phyloP scores from a whole-genome alignment of 2,329 filamentous ascomycete species.

The Penicillium sp. region DNA sequence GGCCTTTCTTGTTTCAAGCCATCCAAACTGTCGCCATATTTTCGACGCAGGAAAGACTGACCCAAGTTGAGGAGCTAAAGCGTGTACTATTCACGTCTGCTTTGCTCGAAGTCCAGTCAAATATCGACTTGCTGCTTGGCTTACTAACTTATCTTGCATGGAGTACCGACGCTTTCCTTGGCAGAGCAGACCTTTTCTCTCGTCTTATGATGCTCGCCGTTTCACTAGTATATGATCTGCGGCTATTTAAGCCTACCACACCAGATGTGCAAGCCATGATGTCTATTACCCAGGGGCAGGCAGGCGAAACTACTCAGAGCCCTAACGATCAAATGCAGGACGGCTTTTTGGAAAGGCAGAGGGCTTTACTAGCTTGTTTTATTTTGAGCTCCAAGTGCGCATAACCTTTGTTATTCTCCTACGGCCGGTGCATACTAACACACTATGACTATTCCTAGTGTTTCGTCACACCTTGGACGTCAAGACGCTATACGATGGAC shows the following conservation, averaged over 20 bases:
- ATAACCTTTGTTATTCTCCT: background rate
- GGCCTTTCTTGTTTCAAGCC: constrained; percentile 32
- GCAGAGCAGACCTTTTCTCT: constrained; percentile 24
- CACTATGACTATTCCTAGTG: constrained; percentile 13
- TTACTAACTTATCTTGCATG: constrained; percentile 34
- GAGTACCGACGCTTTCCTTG: constrained; percentile 32
- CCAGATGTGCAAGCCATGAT: constrained; percentile 27
- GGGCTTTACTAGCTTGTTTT: constrained; percentile 27
- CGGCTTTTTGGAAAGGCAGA: constrained; percentile 21
- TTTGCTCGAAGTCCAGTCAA: constrained; percentile 24
- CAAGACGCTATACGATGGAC: constrained; percentile 33
- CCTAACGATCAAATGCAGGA: constrained; percentile 9
- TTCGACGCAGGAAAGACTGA: constrained; percentile 23
- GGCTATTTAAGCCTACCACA: constrained; percentile 26
- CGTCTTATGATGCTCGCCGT: constrained; percentile 34
- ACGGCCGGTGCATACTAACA: constrained; percentile 2
- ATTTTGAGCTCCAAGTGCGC: constrained; percentile 26
- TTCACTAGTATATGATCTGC: constrained; percentile 33
- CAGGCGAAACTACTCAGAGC: constrained; percentile 12
- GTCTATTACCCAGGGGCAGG: constrained; percentile 23
- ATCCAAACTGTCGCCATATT: constrained; percentile 30
- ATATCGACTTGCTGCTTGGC: constrained; percentile 32
- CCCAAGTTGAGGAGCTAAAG: constrained; percentile 27
- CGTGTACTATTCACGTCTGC: constrained; percentile 23
- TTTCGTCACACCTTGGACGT: constrained; percentile 31